These are phyloP conservation scores for Fusarium nygamai DNA, from an alignment of 2,329 filamentous ascomycete species.

Conservation along the genomic window DNA sequence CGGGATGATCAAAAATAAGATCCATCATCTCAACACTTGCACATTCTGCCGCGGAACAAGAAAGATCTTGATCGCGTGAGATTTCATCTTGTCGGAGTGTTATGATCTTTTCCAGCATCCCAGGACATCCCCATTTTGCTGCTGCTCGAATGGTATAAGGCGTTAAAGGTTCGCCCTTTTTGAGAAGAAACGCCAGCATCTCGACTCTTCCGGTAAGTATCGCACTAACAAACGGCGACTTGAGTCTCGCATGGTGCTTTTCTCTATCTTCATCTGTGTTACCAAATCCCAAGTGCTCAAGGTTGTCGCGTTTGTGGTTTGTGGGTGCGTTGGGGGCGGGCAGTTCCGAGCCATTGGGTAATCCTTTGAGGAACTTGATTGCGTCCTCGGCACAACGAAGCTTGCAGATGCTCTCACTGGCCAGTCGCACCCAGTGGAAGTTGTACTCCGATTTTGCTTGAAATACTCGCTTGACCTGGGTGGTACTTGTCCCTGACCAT, in stretches of 20 bases:
- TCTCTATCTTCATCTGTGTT: conserved; percentile 24
- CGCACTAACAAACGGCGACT: conserved; percentile 20
- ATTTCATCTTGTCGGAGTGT: conserved; percentile 17
- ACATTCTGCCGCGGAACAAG: conserved; percentile 20
- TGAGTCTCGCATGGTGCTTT: conserved; percentile 22
- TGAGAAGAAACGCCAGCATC: conserved; percentile 26
- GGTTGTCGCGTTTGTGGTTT: conserved; percentile 1
- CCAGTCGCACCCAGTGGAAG: conserved; percentile 41
- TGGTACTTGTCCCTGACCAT: conserved; percentile 26
- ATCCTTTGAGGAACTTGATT: conserved; percentile 20
- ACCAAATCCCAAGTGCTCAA: conserved; percentile 15
- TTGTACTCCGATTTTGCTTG: conserved; percentile 34
- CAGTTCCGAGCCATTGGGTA: conserved; percentile 32
- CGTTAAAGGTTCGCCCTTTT: conserved; percentile 9
- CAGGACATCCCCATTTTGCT: conserved; percentile 13
- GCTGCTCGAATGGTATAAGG: conserved; percentile 23
- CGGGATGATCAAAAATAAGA: conserved; percentile 7
- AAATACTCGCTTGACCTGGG: conserved; percentile 28
- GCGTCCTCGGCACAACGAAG: conserved; percentile 35
- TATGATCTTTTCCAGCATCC: conserved; percentile 24
- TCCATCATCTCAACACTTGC: conserved; percentile 14
- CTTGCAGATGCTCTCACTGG: conserved; percentile 32
- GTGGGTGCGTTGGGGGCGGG: neutral
- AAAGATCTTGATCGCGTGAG: conserved; percentile 21
- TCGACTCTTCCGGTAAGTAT: conserved; percentile 23